Conservation (phyloP, 2,329 filamentous ascomycete genomes). For the Colletotrichum zoysiae region DNA sequence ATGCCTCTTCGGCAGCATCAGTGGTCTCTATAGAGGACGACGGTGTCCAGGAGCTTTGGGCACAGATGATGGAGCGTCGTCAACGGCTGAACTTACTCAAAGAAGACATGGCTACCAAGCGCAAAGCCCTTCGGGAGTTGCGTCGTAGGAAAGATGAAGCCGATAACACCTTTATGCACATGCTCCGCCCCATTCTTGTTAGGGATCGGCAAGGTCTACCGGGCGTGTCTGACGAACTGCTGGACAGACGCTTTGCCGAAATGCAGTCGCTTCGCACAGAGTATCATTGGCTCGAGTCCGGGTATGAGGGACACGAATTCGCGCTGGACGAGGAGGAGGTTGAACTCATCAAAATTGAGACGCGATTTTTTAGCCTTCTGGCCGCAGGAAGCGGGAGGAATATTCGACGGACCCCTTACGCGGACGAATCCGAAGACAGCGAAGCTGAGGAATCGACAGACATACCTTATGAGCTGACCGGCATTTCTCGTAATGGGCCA, state of each 20-base stretch:
- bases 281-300: slow-evolving; percentile 52
- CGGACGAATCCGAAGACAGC: slow-evolving; percentile 33
- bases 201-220: slow-evolving; percentile 43
- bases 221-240: slow-evolving; percentile 43
- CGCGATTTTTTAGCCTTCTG: slow-evolving; percentile 54
- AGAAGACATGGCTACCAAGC: slow-evolving; percentile 49
- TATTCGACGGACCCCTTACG: neutral
- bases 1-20: slow-evolving; percentile 29
- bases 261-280: slow-evolving; percentile 55
- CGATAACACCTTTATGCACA: slow-evolving; percentile 57
- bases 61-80: slow-evolving; percentile 52
- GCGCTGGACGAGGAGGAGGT: slow-evolving; percentile 53
- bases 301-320: slow-evolving; percentile 54
- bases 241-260: slow-evolving; percentile 50
- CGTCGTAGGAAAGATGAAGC: slow-evolving; percentile 52
- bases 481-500: slow-evolving; percentile 52
- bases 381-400: slow-evolving; percentile 41
- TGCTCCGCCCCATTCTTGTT: slow-evolving; percentile 54
- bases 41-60: slow-evolving; percentile 52
- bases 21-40: slow-evolving; percentile 42
- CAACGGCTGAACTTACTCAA: slow-evolving; percentile 48
- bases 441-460: slow-evolving; percentile 35
- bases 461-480: slow-evolving; percentile 51
- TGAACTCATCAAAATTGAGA: slow-evolving; percentile 53
- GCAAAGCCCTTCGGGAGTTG: slow-evolving; percentile 49